Evolutionary conservation across 2,329 filamentous ascomycete species (phyloP).

Genomic region (Lojkania enalia): DNA sequence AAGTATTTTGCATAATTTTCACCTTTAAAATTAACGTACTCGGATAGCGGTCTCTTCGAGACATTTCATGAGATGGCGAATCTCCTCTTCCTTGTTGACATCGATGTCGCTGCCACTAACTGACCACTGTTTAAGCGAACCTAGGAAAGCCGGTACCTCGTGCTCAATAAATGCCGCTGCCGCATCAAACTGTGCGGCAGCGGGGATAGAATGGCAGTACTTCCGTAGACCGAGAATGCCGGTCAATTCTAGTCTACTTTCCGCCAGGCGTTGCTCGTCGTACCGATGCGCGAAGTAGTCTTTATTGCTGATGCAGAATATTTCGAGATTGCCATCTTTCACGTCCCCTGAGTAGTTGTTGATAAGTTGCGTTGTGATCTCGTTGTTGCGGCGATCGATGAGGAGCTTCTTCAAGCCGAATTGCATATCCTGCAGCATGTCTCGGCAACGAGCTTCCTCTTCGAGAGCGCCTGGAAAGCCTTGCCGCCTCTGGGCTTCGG

Average conservation of each 20-base stretch:
- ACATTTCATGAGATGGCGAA: conserved; percentile 11
- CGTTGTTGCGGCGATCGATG: conserved; percentile 13
- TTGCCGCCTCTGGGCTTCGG: conserved; percentile 14
- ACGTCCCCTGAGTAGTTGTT: conserved; percentile 11
- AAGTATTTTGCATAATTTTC: background rate
- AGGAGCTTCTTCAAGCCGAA: conserved; percentile 19
- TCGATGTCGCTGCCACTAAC: conserved; percentile 7
- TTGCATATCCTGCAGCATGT: conserved; percentile 16
- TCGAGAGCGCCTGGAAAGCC: conserved; percentile 14
- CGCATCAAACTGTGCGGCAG: conserved; percentile 14
- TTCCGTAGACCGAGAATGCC: conserved; percentile 14
- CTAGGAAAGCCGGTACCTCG: conserved; percentile 16
- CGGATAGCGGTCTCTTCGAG: conserved; percentile 11
- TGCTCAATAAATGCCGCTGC: conserved; percentile 13
- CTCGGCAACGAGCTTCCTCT: conserved; percentile 12
- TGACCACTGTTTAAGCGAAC: conserved; percentile 16
- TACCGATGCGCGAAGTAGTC: conserved; percentile 17
- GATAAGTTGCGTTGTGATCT: conserved; percentile 12
- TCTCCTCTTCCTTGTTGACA: conserved; percentile 5
- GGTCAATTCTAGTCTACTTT: conserved; percentile 15
- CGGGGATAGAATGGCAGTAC: conserved; percentile 16
- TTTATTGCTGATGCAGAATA: conserved; percentile 17
- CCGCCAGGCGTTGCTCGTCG: conserved; percentile 15
- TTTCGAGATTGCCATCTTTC: conserved; percentile 13
- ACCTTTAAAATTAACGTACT: conserved; percentile 7